Base-by-base conservation (phyloP, 345 rosid species). In the Theobroma cacao region DNA sequence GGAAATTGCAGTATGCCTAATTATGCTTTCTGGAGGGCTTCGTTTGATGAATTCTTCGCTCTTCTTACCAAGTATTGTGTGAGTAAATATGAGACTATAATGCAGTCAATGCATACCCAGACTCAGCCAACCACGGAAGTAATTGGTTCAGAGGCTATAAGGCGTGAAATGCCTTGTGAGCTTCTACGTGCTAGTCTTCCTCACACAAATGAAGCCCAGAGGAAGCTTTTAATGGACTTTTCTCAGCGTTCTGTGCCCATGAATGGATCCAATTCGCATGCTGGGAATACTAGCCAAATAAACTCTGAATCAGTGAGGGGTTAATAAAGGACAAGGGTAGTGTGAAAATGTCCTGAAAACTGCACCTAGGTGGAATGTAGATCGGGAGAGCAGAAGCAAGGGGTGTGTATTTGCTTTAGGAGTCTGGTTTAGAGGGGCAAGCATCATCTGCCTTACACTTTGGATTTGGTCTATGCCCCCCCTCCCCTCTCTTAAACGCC, bases 161-260 rank as follows among this genome's bases (percentile, higher is more conserved):
- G 89, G 85, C 86, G 85, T 45, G 99, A 97, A 84, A 92, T 97
- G 98, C 99, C 99, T 48, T 91, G 92, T 76, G 99, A 97, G 80
- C 97, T 97, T 61, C 80, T 97, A 75, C 95, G 97, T 26, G 97
- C 98, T 14, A 91, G 98, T 78, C 94, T 97, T 41, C 95, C 93
- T 71, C 99, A 94, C 85, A 93, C 99, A 0, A 93, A 86, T 60
- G 97, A 92, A 63, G 79, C 78, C 76, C 98, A 97, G 86, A 77
- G 91, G 83, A 93, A 90, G 76, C 90, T 87, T 36, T 85, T 97
- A 80, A 84, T 90, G 9, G 89, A 84, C 79, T 91, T 94, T 76
- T 93, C 95, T 66, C 96, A 88, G 75, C 93, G 86, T 55, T 86
- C 91, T 0, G 82, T 84, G 65, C 84, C 89, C 10, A 63, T 76